Conservation (phyloP, 257 asterid species). For the Fraxinus quadrangulata region DNA sequence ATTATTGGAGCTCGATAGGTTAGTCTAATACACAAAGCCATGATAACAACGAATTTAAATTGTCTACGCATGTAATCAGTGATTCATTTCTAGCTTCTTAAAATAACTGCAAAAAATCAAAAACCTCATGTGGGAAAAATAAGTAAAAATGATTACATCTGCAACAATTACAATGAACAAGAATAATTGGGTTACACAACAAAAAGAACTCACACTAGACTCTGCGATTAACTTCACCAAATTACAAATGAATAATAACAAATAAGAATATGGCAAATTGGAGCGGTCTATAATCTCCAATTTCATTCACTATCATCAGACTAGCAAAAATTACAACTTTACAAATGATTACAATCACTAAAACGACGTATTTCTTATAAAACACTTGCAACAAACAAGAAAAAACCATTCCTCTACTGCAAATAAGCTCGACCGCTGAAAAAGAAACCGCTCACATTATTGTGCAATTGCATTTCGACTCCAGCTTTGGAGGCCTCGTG, state of each 20-base stretch:
- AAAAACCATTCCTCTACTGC: conserved; percentile 32
- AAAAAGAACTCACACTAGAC: conserved; percentile 28
- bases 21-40: too few species aligned
- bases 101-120: background rate
- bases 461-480: conserved; percentile 92
- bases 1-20: too few species aligned
- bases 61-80: too few species aligned
- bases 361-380: conserved; percentile 34
- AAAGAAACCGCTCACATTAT: conserved; percentile 56
- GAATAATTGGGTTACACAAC: conserved; percentile 25
- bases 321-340: conserved; percentile 59
- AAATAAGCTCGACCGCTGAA: conserved; percentile 1
- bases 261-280: conserved; percentile 47
- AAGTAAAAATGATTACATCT: background rate
- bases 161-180: conserved; percentile 36
- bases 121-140: background rate
- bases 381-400: conserved; percentile 49
- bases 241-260: conserved; percentile 30
- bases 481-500: conserved; percentile 76
- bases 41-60: too few species aligned
- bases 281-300: conserved; percentile 32
- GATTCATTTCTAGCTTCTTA: too few species aligned
- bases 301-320: conserved; percentile 50
- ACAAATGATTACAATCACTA: conserved; percentile 47
- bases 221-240: background rate